Conservation (phyloP, 805 yeast species). For the Candida endomychidarum region DNA sequence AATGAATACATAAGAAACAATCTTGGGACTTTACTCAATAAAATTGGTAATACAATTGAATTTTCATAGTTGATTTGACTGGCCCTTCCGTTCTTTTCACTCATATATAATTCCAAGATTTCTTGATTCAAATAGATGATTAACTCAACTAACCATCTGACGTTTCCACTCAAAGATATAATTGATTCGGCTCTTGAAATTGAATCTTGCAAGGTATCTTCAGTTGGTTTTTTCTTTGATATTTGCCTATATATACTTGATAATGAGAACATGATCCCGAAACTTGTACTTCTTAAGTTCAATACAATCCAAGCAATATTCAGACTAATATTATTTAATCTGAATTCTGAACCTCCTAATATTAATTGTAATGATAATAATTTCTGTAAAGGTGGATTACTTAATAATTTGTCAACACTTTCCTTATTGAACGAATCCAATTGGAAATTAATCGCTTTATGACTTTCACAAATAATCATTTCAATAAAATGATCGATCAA, state of each 20-base stretch:
- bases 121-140: slow-evolving; percentile 74
- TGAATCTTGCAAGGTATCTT: slow-evolving; percentile 54
- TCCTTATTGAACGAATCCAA: slow-evolving; percentile 66
- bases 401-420: slow-evolving; percentile 70
- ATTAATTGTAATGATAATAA: slow-evolving; percentile 67
- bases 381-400: slow-evolving; percentile 76
- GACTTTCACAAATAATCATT: slow-evolving; percentile 61
- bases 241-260: slow-evolving; percentile 66
- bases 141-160: slow-evolving; percentile 84
- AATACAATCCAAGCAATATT: slow-evolving; percentile 64
- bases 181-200: slow-evolving; percentile 62
- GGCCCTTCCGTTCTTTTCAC: slow-evolving; percentile 19
- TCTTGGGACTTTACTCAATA: slow-evolving; percentile 70
- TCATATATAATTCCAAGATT: slow-evolving; percentile 45
- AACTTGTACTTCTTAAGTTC: slow-evolving; percentile 68
- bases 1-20: slow-evolving; percentile 64
- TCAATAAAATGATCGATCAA: slow-evolving; percentile 30
- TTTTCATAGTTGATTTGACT: slow-evolving; percentile 26
- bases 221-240: slow-evolving; percentile 53
- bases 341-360: slow-evolving; percentile 46
- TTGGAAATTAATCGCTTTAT: slow-evolving; percentile 71
- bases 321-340: slow-evolving; percentile 24
- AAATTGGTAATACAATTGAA: slow-evolving; percentile 55
- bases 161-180: slow-evolving; percentile 65
- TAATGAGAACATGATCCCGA: slow-evolving; percentile 63